Conservation (phyloP, 306 rosid species). For the Vachellia collinsii region DNA sequence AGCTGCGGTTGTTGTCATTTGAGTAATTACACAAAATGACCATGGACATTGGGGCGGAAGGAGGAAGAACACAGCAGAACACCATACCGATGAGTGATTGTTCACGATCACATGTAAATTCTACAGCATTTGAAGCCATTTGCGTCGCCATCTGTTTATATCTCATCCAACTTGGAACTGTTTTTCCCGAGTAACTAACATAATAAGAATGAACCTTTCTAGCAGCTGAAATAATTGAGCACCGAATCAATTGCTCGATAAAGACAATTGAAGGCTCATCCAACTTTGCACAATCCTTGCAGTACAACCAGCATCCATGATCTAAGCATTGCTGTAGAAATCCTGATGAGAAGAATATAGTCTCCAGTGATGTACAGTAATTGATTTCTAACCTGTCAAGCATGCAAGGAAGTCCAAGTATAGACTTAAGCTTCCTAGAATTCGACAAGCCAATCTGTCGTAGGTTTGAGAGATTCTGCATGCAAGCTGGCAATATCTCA, state of each 20-base stretch:
- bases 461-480: neutral
- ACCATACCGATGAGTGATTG: slow-evolving; percentile 16
- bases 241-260: neutral
- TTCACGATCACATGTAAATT: neutral
- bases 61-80: slow-evolving; percentile 1
- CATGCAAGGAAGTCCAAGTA: neutral
- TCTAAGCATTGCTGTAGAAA: neutral
- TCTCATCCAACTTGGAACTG: slow-evolving; percentile 13
- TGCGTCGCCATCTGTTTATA: neutral
- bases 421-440: neutral
- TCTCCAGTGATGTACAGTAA: neutral
- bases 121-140: neutral
- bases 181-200: neutral
- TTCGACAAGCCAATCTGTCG: accelerated
- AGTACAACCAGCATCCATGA: neutral
- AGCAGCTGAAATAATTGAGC: neutral
- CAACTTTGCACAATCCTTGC: neutral
- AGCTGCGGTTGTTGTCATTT: neutral
- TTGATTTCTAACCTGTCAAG: neutral
- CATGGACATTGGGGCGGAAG: neutral
- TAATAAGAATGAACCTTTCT: neutral
- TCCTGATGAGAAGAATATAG: neutral
- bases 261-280: neutral
- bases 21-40: neutral
- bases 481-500: neutral